A percentile compares a stretch with the other conserved stretches of the same genome.
These are phyloP conservation scores for Larix kaempferi DNA, from an alignment of 75 land plant species.

Conservation along the genomic window DNA sequence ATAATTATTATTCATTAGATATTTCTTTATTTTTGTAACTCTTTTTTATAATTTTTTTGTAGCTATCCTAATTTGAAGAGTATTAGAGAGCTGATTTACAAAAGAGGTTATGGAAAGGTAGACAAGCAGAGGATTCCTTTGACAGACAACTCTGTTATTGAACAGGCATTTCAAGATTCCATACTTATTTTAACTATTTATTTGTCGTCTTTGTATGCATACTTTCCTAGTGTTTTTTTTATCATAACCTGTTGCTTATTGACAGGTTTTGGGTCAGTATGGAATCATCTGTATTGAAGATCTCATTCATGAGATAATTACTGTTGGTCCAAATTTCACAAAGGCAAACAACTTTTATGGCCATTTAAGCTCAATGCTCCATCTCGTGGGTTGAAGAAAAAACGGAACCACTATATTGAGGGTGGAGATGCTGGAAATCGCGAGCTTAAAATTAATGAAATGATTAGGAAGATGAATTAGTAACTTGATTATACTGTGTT, in stretches of 20 bases:
- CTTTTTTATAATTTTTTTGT: background rate
- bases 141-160: constrained; percentile 70
- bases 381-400: constrained; percentile 77
- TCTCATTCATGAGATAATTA: constrained; percentile 76
- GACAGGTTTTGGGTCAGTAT: constrained; percentile 60
- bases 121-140: constrained; percentile 66
- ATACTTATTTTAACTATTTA: background rate
- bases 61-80: constrained; percentile 87
- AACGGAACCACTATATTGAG: constrained; percentile 78
- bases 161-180: constrained; percentile 37
- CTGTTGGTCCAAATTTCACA: constrained; percentile 76
- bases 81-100: constrained; percentile 75
- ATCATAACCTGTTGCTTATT: background rate
- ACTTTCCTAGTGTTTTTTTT: background rate
- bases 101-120: constrained; percentile 76
- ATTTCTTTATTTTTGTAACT: background rate
- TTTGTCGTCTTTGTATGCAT: background rate
- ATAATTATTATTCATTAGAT: background rate
- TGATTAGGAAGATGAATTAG: constrained; percentile 80
- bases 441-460: constrained; percentile 66
- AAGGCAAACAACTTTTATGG: constrained; percentile 81
- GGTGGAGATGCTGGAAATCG: constrained; percentile 89
- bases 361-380: constrained; percentile 87
- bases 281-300: constrained; percentile 74
- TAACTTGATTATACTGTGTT: background rate